Conservation (phyloP, 257 asterid species). For the Solanum commersonii region DNA sequence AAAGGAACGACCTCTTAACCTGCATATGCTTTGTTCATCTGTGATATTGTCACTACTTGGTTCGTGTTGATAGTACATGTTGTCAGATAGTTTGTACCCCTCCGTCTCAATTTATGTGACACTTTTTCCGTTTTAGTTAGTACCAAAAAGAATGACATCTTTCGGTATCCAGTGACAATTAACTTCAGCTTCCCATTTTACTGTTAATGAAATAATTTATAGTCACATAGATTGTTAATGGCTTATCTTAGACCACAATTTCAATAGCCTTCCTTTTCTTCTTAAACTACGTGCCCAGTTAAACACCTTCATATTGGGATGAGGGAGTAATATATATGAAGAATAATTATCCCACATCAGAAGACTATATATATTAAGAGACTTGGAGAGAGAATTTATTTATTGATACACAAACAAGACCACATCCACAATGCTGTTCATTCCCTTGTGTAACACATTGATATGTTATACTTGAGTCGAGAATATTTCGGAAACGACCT, state of each 20-base stretch:
- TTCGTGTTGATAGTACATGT: background rate
- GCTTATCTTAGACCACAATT: background rate
- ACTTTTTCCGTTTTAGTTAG: background rate
- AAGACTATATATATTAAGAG: background rate
- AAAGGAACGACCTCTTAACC: background rate
- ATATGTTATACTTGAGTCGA: background rate
- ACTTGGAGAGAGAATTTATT: background rate
- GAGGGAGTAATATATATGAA: background rate
- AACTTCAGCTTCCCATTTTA: background rate
- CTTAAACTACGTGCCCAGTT: background rate
- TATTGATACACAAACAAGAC: background rate
- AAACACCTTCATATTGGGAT: background rate
- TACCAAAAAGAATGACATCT: background rate
- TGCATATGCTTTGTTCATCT: background rate
- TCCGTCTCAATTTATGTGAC: background rate
- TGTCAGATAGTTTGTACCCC: background rate
- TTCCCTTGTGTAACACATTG: background rate
- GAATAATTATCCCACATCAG: background rate
- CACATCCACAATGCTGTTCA: background rate
- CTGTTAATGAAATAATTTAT: background rate
- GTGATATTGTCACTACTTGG: background rate
- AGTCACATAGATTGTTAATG: rapidly evolving
- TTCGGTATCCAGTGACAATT: background rate
- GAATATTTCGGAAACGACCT: background rate
- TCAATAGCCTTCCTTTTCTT: background rate